Evolutionary conservation across 306 rosid species (phyloP), one percentile per base, ranked within the genome.

Genomic region (Acmispon strigosus): DNA sequence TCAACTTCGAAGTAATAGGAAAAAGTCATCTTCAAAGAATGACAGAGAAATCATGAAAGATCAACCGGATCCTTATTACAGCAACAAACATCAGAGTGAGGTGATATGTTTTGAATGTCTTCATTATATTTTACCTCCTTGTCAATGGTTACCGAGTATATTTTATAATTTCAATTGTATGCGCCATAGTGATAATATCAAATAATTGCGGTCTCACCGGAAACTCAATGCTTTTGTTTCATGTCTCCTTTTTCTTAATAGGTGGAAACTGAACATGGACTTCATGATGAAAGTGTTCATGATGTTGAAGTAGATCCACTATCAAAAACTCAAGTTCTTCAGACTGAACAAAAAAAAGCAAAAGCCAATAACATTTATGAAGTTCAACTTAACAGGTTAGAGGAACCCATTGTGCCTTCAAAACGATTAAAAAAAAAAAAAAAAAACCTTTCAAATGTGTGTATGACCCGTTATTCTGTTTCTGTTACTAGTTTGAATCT

Each of bases 361-460:
- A 49, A 85, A 76, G 88, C 79, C 66, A 93, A 71, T 24, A 76
- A 72, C 84, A 72, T 50, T n/a, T 83, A 85, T 73, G 85, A 83
- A 69, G 76, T 65, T 85, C 90, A 88, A 78, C 78, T 78, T 76
- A 81, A 77, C 78, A 83, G 88, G 97, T 90, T 68, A 72, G 71
- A 73, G 61, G 64, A 76, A 39, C 52, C 43, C 22, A 41, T 18
- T 69, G 41, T 59, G 52, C 61, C 50, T 77, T 66, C 62, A 45
- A 75, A 67, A 43, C 22, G 17, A 11, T 32, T 32, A 63, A 41
- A 48, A 6, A 53, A 77, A n/a, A 11, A 4, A 4, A 63, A 41
- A 48, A 6, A 70, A 59, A 62, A 2, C n/a, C 17, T 63, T 29
- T 47, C 19, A 47, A 49, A n/a, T 55, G 36, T 67, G 37, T 27